phyloP scores from a whole-genome alignment of 352 stramenopile genomes.

The Globisporangium splendens region DNA sequence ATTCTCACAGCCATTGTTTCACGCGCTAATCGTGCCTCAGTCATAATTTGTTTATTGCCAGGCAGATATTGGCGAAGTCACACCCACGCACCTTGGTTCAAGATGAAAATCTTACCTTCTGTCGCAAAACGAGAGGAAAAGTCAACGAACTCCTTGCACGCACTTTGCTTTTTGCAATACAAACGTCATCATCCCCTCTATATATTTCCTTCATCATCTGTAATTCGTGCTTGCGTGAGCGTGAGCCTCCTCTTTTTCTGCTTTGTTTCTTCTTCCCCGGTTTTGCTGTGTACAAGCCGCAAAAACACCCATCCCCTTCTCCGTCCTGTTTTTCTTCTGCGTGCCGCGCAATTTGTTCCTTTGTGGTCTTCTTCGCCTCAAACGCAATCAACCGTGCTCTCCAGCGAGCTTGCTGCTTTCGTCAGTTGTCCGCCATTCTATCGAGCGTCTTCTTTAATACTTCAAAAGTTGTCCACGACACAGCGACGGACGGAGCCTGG shows the following conservation, averaged over 20 bases:
- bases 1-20: not conserved
- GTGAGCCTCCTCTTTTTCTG: conserved; percentile 2
- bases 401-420: not conserved
- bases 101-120: too few relatives aligned
- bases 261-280: not conserved
- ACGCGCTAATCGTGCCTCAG: not conserved
- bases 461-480: conserved; percentile 99
- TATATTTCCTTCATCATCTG: conserved; percentile 31
- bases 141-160: conserved; percentile 5
- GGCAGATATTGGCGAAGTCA: too few relatives aligned
- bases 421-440: conserved; percentile 25
- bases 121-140: not conserved
- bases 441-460: conserved; percentile 88
- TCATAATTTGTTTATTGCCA: not conserved
- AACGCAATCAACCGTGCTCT: too few relatives aligned
- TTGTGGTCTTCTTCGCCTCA: not conserved
- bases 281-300: conserved; percentile 15
- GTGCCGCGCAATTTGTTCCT: not conserved
- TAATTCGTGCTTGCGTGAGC: conserved; percentile 8
- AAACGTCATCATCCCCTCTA: conserved; percentile 22
- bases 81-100: too few relatives aligned
- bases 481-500: conserved; percentile 95
- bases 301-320: conserved; percentile 3
- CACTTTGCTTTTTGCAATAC: not conserved
- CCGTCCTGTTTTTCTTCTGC: not conserved